These are phyloP conservation scores for Boletellus deceptivus DNA, from an alignment of 1,284 basidiomycete species.

Conservation along the genomic window DNA sequence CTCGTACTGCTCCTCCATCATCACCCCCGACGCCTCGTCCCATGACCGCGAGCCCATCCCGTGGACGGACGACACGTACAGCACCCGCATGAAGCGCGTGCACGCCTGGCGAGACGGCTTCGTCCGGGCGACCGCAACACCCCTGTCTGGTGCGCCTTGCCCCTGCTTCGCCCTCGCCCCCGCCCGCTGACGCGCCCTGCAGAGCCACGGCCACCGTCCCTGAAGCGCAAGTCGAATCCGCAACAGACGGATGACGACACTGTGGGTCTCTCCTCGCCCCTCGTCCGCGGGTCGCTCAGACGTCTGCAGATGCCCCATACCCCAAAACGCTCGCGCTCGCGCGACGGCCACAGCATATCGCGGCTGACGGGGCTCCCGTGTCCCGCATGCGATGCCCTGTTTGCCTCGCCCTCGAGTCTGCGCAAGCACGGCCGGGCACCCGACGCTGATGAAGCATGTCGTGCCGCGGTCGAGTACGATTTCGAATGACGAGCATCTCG, in stretches of 20 bases:
- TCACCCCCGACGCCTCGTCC: slow-evolving; percentile 29
- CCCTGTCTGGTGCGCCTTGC: slow-evolving; percentile 36
- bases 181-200: slow-evolving; percentile 4
- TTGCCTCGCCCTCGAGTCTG: slow-evolving; percentile 54
- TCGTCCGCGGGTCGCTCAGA: too few relatives aligned
- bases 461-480: slow-evolving; percentile 66
- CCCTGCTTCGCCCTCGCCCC: slow-evolving; percentile 1
- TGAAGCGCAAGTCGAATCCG: slow-evolving; percentile 31
- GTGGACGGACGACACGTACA: slow-evolving; percentile 51
- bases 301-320: slow-evolving; percentile 44
- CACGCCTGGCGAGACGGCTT: slow-evolving; percentile 61
- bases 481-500: slow-evolving; percentile 46
- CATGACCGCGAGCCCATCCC: slow-evolving; percentile 15
- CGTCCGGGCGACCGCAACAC: slow-evolving; percentile 20
- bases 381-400: slow-evolving; percentile 68
- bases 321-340: slow-evolving; percentile 53
- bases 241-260: slow-evolving; percentile 38
- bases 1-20: slow-evolving; percentile 69
- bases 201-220: slow-evolving; percentile 17
- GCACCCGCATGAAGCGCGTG: slow-evolving; percentile 53
- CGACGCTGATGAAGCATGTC: slow-evolving; percentile 62
- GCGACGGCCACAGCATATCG: slow-evolving; percentile 32
- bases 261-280: slow-evolving; percentile 36
- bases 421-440: slow-evolving; percentile 55
- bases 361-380: slow-evolving; percentile 45